Evolutionary conservation across 768 basidiomycete species (phyloP).

Genomic region (Hydnomerulius pinastri): DNA sequence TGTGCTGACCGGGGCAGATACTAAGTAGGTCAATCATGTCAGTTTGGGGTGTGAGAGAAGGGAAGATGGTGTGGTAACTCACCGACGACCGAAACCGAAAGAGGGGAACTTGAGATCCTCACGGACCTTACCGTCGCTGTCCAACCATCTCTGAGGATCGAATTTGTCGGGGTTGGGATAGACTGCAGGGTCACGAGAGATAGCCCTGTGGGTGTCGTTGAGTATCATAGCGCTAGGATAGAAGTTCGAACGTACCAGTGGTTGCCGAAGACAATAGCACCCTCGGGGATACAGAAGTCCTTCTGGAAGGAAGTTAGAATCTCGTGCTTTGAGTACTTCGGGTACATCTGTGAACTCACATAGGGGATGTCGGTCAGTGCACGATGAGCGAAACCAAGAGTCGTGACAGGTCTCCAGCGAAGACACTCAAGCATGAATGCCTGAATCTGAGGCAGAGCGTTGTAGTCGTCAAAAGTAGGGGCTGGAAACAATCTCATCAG

Average conservation of each 20-base stretch:
- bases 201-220: slow-evolving; percentile 38
- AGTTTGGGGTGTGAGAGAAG: neutral
- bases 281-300: slow-evolving; percentile 36
- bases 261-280: slow-evolving; percentile 39
- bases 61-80: neutral
- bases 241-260: slow-evolving; percentile 28
- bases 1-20: slow-evolving; percentile 67
- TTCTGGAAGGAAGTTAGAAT: slow-evolving; percentile 26
- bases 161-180: slow-evolving; percentile 64
- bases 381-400: slow-evolving; percentile 56
- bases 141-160: slow-evolving; percentile 59
- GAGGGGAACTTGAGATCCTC: slow-evolving; percentile 54
- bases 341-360: slow-evolving; percentile 34
- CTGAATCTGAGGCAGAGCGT: slow-evolving; percentile 37
- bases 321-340: neutral
- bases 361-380: slow-evolving; percentile 66
- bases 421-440: slow-evolving; percentile 44
- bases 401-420: slow-evolving; percentile 43
- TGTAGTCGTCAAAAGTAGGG: slow-evolving; percentile 43
- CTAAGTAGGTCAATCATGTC: slow-evolving; percentile 28
- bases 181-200: slow-evolving; percentile 56
- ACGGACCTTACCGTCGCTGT: slow-evolving; percentile 38
- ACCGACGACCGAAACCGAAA: slow-evolving; percentile 58
- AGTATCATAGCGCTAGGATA: neutral
- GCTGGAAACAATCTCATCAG: slow-evolving; percentile 23